These are phyloP conservation scores for Trichosporon coremiiforme DNA, from an alignment of 1,284 basidiomycete genomes.

Conservation along the genomic window DNA sequence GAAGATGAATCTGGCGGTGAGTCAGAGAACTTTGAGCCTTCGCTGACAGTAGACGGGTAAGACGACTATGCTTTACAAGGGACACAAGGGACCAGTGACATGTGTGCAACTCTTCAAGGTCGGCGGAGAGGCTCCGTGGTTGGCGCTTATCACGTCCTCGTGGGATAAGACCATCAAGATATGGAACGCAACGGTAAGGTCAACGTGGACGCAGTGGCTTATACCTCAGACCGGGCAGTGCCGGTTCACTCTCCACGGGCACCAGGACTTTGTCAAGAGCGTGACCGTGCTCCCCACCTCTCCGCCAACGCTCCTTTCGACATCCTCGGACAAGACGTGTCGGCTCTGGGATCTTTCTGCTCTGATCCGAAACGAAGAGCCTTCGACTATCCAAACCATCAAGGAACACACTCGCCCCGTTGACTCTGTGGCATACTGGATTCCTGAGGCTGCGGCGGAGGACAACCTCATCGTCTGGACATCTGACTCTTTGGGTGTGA, in stretches of 20 bases:
- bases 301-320: constrained; percentile 70
- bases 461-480: constrained; percentile 64
- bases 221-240: constrained; percentile 63
- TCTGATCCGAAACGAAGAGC: constrained; percentile 61
- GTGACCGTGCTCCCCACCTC: constrained; percentile 67
- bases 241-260: constrained; percentile 74
- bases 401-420: constrained; percentile 42
- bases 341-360: constrained; percentile 72
- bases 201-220: not conserved
- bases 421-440: constrained; percentile 50
- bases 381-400: constrained; percentile 61
- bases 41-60: constrained; percentile 68
- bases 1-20: constrained; percentile 73
- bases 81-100: constrained; percentile 85
- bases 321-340: constrained; percentile 85
- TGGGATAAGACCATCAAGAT: constrained; percentile 89
- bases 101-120: constrained; percentile 65
- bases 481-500: constrained; percentile 81
- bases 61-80: constrained; percentile 71
- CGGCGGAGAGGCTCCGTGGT: constrained; percentile 38
- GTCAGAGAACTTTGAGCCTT: constrained; percentile 25
- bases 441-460: constrained; percentile 46
- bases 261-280: constrained; percentile 83
- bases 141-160: constrained; percentile 72
- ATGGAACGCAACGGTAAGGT: constrained; percentile 73